Conservation (phyloP, 768 basidiomycete species). For the Pisolithus microcarpus region DNA sequence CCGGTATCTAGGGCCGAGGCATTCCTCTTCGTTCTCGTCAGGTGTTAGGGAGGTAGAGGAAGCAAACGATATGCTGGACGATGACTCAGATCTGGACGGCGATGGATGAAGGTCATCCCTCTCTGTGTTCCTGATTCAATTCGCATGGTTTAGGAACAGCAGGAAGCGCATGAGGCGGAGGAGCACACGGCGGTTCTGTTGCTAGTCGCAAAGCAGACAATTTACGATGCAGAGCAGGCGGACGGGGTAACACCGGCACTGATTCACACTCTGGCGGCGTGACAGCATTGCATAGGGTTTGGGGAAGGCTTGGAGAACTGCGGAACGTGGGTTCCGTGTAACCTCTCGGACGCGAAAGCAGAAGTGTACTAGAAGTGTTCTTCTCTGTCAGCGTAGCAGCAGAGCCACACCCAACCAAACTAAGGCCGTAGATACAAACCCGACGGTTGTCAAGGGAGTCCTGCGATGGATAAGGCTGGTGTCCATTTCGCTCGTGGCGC, state of each 20-base stretch:
- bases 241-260: conserved; percentile 11
- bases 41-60: conserved; percentile 31
- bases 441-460: conserved; percentile 15
- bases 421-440: conserved; percentile 14
- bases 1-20: conserved; percentile 22
- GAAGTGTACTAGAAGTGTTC: conserved; percentile 26
- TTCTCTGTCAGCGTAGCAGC: conserved; percentile 28
- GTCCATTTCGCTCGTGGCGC: not conserved
- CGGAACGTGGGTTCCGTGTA: conserved; percentile 38
- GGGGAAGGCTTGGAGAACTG: conserved; percentile 28
- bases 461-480: conserved; percentile 5
- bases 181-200: conserved; percentile 37
- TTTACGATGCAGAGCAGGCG: conserved; percentile 34
- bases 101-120: conserved; percentile 5
- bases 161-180: conserved; percentile 43
- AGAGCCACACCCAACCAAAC: conserved; percentile 22
- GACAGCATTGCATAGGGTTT: conserved; percentile 4
- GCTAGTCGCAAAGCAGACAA: conserved; percentile 37
- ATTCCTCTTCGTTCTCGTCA: conserved; percentile 22
- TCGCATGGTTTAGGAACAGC: conserved; percentile 23
- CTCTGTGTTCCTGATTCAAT: not conserved
- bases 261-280: conserved; percentile 6
- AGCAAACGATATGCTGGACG: conserved; percentile 34
- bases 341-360: conserved; percentile 40
- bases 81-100: conserved; percentile 9